Conservation (phyloP, 2,329 filamentous ascomycete genomes). For the Sporothrix dimorphospora region DNA sequence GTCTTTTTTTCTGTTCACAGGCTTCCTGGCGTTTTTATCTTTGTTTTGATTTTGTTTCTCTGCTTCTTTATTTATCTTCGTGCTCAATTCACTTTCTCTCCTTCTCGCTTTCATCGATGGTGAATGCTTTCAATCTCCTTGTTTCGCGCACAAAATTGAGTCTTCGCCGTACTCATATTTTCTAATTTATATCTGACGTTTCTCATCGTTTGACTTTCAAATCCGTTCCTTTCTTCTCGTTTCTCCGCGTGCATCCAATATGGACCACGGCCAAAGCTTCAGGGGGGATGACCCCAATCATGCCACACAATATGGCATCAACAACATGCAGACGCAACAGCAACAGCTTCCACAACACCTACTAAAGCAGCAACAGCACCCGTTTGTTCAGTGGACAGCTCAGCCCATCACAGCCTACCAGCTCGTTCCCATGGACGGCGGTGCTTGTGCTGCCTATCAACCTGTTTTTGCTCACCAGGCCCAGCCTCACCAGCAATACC, state of each 20-base stretch:
- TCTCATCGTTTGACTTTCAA: neutral
- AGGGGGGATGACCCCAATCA: neutral
- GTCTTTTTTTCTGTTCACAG: neutral
- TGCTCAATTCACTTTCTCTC: too few species aligned
- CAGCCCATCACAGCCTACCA: slow-evolving; percentile 26
- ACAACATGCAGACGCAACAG: neutral
- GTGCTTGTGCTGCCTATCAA: neutral
- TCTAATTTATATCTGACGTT: too few species aligned
- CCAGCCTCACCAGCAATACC: neutral
- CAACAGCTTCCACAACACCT: neutral
- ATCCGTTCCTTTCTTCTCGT: neutral
- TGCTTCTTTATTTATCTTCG: too few species aligned
- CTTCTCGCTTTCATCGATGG: too few species aligned
- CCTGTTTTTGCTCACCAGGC: slow-evolving; percentile 23
- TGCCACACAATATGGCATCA: neutral
- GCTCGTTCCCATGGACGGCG: slow-evolving; percentile 22
- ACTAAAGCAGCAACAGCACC: neutral
- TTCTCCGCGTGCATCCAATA: neutral
- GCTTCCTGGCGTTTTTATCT: neutral
- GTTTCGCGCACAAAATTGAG: too few species aligned
- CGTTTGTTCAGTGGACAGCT: slow-evolving; percentile 19
- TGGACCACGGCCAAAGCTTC: neutral
- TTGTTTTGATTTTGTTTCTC: neutral
- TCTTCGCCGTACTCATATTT: too few species aligned
- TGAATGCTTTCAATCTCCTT: too few species aligned